Base-by-base conservation (phyloP, 306 rosid species). In the Medicago arabica region DNA sequence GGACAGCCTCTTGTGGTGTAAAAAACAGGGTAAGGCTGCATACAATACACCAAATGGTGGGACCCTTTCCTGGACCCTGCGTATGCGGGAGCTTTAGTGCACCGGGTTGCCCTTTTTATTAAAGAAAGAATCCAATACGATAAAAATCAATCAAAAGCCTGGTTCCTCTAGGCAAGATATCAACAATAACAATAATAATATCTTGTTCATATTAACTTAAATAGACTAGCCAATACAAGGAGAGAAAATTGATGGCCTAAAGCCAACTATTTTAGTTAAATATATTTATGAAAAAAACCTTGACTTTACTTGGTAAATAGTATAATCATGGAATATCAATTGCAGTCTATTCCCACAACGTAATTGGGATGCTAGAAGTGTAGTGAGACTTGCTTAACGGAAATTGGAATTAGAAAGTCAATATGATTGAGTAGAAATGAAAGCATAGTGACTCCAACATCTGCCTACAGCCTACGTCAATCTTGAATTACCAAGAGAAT, bases 391-490 rank as follows among this genome's bases (percentile, higher is more conserved):
- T 3, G 74, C 54, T 36, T 19, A 69, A 69, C 8, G 13, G 28
- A 60, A 44, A 12, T 19, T 50, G 9, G 31, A 9, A 40, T 5
- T 10, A 76, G 62, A 62, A 47, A 63, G 23, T 49, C 12, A 17
- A 49, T 7, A 16, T 28, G 60, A 75, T 63, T 47, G 43, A 23
- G 7, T 25, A 51, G 58, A 51, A 51, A 73, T 58, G 10, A 21
- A 19, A 62, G 47, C 40, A 61, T 13, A 60, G 41, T 23, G 31
- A 47, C 57, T 21, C 67, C 66, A 68, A 47, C 7, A 39, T 14
- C 74, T 69, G 38, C 16, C 49, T 69, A 69, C 16, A 50, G 41
- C 21, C 58, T 51, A 15, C 60, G 12, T 44, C 72, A 44, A 21
- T 44, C 53, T 19, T 13, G 25, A 46, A 23, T 46, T 68, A 46